Conservation (phyloP, 441 rosid species). For the Flueggea neowawraea region DNA sequence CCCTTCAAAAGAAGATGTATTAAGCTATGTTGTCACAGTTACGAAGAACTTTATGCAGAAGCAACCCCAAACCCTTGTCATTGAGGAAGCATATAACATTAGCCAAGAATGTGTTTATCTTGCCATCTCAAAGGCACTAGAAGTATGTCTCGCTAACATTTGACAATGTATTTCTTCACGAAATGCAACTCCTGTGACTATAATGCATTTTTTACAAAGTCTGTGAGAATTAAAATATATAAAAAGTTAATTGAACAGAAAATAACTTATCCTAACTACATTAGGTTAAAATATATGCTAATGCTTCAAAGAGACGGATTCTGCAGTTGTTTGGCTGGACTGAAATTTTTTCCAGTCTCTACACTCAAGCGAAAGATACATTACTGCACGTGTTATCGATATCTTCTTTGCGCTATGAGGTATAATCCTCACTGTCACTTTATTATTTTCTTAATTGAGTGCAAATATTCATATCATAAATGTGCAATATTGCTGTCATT, state of each 20-base stretch:
- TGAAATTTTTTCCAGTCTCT: conserved; percentile 56
- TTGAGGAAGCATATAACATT: conserved; percentile 79
- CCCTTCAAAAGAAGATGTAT: conserved; percentile 72
- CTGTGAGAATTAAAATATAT: neutral
- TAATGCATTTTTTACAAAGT: neutral
- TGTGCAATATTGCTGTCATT: neutral
- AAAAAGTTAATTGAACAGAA: neutral
- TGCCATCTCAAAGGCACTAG: conserved; percentile 71
- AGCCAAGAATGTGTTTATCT: conserved; percentile 84
- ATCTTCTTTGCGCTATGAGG: conserved; percentile 66
- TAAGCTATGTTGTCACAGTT: conserved; percentile 52
- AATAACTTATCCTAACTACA: neutral
- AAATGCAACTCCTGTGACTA: neutral
- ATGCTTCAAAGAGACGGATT: conserved; percentile 59
- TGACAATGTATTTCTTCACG: neutral
- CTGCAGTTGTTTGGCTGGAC: conserved; percentile 69
- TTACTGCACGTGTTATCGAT: conserved; percentile 76
- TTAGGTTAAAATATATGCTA: conserved; percentile 68
- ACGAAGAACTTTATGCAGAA: conserved; percentile 48
- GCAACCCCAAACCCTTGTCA: conserved; percentile 70
- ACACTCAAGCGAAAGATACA: conserved; percentile 55
- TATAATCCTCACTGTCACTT: conserved; percentile 14
- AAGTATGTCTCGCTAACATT: conserved; percentile 35
- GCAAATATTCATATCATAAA: neutral
- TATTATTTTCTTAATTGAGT: conserved; percentile 7